phyloP scores from a whole-genome alignment of 1,284 basidiomycete species.

The Trichosporon asahii region DNA sequence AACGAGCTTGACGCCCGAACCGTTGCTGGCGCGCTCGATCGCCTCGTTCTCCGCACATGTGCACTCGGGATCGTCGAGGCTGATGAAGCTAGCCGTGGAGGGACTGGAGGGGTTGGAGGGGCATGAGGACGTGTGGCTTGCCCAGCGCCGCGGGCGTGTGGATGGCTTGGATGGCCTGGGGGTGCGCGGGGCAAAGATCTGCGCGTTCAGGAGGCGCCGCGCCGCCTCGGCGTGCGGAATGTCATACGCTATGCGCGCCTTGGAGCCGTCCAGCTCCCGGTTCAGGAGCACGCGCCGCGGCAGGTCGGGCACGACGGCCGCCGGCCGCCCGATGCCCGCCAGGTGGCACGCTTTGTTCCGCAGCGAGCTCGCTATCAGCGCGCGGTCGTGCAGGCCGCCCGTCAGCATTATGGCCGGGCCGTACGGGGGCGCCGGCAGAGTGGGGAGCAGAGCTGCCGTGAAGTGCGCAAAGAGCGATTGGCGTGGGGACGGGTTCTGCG shows the following conservation, averaged over 20 bases:
- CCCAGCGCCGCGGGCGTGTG: neutral
- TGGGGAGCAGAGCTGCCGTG: slow-evolving; percentile 38
- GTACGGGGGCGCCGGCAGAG: slow-evolving; percentile 33
- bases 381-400: slow-evolving; percentile 42
- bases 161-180: neutral
- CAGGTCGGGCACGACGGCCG: slow-evolving; percentile 38
- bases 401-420: slow-evolving; percentile 48
- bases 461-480: slow-evolving; percentile 47
- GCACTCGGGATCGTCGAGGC: neutral
- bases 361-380: slow-evolving; percentile 35
- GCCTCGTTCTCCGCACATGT: neutral
- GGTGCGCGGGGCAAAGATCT: neutral
- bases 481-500: slow-evolving; percentile 24
- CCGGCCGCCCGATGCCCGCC: slow-evolving; percentile 44
- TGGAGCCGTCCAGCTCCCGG: slow-evolving; percentile 21
- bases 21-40: neutral
- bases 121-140: neutral
- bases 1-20: slow-evolving; percentile 37
- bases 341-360: slow-evolving; percentile 40
- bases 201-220: neutral
- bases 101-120: neutral
- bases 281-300: slow-evolving; percentile 37
- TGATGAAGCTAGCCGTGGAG: neutral
- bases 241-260: slow-evolving; percentile 31
- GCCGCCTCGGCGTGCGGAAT: slow-evolving; percentile 26